Evolutionary conservation across 176 grass and related monocot species (phyloP), one percentile per base, ranked within the genome.

Genomic region (Oryza meridionalis): DNA sequence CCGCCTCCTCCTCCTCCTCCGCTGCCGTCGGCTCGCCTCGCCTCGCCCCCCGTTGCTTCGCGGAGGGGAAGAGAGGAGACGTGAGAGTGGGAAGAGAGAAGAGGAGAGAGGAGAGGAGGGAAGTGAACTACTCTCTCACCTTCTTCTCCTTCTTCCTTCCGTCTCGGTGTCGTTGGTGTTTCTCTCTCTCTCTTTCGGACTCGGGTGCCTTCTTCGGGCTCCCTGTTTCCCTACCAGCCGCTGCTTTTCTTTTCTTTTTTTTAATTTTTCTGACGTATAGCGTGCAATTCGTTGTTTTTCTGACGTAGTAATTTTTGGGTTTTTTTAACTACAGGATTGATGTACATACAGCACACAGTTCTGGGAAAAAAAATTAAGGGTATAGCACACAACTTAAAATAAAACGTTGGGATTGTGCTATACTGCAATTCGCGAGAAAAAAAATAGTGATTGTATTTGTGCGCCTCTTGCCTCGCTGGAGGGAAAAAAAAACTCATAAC

Each of bases 61-160:
- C 79, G 16, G 49, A 55, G 78, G 12, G 51, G 80, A 78, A 81
- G 81, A 50, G 42, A 42, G 85, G 67, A 85, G 73, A 77, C 81
- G 77, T 77, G 50, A 16, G 77, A 42, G 47, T 32, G 44, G 25
- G 29, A 22, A 25, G 26, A 65, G 46, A 49, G 77, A 62, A 76
- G 81, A n/a, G n/a, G n/a, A 0, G 29, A 29, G 29, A 29, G 29
- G 29, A 43, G 29, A 22, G 33, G 26, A 65, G 46, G 64, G 77
- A 63, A 76, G 82, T 42, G 82, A 84, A 75, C 76, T 81, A 85
- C 87, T 81, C 35, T 14, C 26, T 77, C 72, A 24, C 47, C 79
- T 72, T 47, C 61, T 78, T 0, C 75, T 32, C n/a, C 47, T 62
- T 77, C 49, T 42, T 21, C 14, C 4, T 37, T 37, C 35, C 35